These are phyloP conservation scores for Berkeleyomyces basicola DNA, from an alignment of 2,329 filamentous ascomycete genomes.

Conservation along the genomic window DNA sequence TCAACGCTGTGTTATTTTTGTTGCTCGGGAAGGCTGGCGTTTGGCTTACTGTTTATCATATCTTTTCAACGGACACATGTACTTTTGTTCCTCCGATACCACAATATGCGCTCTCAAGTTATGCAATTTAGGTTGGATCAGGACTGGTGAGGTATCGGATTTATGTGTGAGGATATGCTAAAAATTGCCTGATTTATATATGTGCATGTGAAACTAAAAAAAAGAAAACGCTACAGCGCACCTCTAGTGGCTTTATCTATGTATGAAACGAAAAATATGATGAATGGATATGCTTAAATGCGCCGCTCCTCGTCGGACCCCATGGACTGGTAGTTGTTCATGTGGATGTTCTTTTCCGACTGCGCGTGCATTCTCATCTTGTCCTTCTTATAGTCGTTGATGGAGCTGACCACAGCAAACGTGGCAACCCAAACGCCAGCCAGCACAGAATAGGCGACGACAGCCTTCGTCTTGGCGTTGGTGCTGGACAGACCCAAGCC, in stretches of 20 bases:
- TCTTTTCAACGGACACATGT: slow-evolving; percentile 10
- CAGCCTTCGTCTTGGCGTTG: slow-evolving; percentile 23
- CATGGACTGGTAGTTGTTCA: slow-evolving; percentile 1
- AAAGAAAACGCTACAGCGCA: not conserved
- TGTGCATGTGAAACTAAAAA: not conserved
- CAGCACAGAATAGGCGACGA: slow-evolving; percentile 40
- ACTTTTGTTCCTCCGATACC: slow-evolving; percentile 12
- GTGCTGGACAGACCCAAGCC: slow-evolving; percentile 41
- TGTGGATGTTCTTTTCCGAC: slow-evolving; percentile 1
- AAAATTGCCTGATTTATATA: not conserved
- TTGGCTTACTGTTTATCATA: slow-evolving; percentile 14
- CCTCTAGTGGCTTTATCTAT: not conserved
- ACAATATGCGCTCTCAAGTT: slow-evolving; percentile 8
- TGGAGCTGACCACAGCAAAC: slow-evolving; percentile 3
- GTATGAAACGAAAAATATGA: not conserved
- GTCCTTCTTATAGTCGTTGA: slow-evolving; percentile 11
- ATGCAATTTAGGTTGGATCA: not conserved
- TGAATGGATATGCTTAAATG: not conserved
- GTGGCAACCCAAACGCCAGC: slow-evolving; percentile 30
- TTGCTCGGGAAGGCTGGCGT: slow-evolving; percentile 14
- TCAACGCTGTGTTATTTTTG: slow-evolving; percentile 14
- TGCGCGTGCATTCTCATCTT: not conserved
- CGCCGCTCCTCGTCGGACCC: not conserved
- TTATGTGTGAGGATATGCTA: not conserved
- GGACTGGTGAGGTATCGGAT: not conserved